Conservation (phyloP, 768 basidiomycete genomes). For the Paxillus ammoniavirescens region DNA sequence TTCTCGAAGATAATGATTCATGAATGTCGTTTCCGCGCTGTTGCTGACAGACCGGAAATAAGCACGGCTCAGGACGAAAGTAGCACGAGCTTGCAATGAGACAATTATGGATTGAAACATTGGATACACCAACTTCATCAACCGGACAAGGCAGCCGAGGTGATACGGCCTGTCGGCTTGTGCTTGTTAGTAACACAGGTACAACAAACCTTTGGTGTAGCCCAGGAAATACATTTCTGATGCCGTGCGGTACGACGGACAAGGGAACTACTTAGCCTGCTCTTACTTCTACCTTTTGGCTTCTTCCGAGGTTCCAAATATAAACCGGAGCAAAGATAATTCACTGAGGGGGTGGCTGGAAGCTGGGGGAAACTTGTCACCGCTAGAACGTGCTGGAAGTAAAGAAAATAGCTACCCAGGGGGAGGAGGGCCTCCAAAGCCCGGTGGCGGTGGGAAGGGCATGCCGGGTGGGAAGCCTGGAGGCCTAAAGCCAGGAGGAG, state of each 20-base stretch:
- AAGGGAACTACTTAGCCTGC: conserved; percentile 25
- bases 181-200: conserved; percentile 23
- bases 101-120: conserved; percentile 14
- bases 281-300: conserved; percentile 19
- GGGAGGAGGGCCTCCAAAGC: conserved; percentile 79
- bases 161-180: conserved; percentile 16
- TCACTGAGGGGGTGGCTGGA: conserved; percentile 50
- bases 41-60: conserved; percentile 25
- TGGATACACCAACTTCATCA: conserved; percentile 20
- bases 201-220: conserved; percentile 28
- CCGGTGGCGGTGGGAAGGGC: conserved; percentile 79
- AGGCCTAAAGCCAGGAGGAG: conserved; percentile 83
- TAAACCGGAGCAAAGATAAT: conserved; percentile 4
- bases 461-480: conserved; percentile 82
- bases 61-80: conserved; percentile 15
- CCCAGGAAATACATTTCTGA: conserved; percentile 25
- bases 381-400: background rate
- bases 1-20: conserved; percentile 33
- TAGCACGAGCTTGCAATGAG: conserved; percentile 16
- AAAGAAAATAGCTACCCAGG: conserved; percentile 61
- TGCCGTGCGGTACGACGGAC: conserved; percentile 19
- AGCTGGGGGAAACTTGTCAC: conserved; percentile 29
- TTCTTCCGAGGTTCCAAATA: conserved; percentile 7
- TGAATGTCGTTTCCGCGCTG: conserved; percentile 17
- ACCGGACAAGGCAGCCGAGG: conserved; percentile 19